Conservation (phyloP, 2,329 filamentous ascomycete species). For the Penicillium palitans region DNA sequence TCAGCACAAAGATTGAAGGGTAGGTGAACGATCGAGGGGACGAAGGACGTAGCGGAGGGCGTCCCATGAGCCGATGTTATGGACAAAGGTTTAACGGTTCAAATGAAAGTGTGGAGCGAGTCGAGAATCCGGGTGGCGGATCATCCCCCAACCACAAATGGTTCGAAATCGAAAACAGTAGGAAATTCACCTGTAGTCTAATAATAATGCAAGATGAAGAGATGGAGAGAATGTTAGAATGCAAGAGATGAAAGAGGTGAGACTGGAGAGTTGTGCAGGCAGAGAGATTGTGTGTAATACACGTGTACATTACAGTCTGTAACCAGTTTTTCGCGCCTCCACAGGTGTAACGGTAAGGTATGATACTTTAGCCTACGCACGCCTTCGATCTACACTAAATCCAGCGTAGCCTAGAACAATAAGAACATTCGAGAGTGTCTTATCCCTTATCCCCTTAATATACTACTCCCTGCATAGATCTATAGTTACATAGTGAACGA, state of each 20-base stretch:
- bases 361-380: constrained; percentile 3
- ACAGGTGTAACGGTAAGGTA: background rate
- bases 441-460: background rate
- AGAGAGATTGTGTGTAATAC: constrained; percentile 22
- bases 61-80: constrained; percentile 11
- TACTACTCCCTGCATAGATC: too few relatives aligned
- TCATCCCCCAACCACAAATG: constrained; percentile 24
- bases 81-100: constrained; percentile 4
- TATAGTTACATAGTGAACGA: too few relatives aligned
- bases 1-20: constrained; percentile 32
- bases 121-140: constrained; percentile 25
- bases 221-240: constrained; percentile 2
- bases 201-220: background rate
- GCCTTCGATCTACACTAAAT: constrained; percentile 1
- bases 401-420: constrained; percentile 1
- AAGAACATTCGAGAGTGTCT: constrained; percentile 2
- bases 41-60: background rate
- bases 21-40: background rate
- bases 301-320: constrained; percentile 14
- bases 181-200: background rate
- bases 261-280: background rate
- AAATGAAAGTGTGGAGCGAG: constrained; percentile 20
- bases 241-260: background rate
- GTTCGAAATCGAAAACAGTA: background rate
- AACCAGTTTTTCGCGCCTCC: constrained; percentile 5